Evolutionary conservation across 1,139 yeast genomes (phyloP).

Genomic region (Taphrina confusa): DNA sequence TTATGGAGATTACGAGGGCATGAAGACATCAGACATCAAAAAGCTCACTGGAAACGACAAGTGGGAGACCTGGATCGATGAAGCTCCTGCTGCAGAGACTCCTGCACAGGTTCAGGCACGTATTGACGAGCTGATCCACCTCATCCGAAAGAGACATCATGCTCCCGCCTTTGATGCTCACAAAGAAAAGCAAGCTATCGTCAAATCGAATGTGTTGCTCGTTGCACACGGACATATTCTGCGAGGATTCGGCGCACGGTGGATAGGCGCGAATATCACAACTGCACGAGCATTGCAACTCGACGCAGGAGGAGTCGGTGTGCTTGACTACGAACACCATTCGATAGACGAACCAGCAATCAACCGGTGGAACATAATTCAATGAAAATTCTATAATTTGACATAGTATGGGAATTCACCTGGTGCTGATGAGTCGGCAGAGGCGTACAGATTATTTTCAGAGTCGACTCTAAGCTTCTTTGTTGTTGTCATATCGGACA

Average conservation of each 20-base stretch:
- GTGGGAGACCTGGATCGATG: constrained; percentile 92
- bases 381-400: not conserved
- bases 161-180: constrained; percentile 3
- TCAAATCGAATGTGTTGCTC: constrained; percentile 70
- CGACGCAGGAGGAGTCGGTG: constrained; percentile 96
- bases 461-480: too few relatives aligned
- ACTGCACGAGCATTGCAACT: constrained; percentile 76
- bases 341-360: constrained; percentile 83
- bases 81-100: constrained; percentile 87
- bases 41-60: constrained; percentile 66
- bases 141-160: constrained; percentile 48
- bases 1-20: constrained; percentile 92
- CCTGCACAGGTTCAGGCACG: constrained; percentile 65
- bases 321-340: constrained; percentile 83
- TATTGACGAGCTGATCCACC: constrained; percentile 65
- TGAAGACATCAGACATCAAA: constrained; percentile 65
- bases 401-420: too few relatives aligned
- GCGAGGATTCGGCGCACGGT: constrained; percentile 83
- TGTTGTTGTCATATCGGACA: constrained; percentile 16
- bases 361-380: constrained; percentile 31
- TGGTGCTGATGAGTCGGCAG: too few relatives aligned
- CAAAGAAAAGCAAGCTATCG: constrained; percentile 51
- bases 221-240: constrained; percentile 93
- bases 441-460: too few relatives aligned
- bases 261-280: constrained; percentile 65